These are phyloP conservation scores for Penicillium italicum DNA, from an alignment of 2,329 filamentous ascomycete species.

Conservation along the genomic window DNA sequence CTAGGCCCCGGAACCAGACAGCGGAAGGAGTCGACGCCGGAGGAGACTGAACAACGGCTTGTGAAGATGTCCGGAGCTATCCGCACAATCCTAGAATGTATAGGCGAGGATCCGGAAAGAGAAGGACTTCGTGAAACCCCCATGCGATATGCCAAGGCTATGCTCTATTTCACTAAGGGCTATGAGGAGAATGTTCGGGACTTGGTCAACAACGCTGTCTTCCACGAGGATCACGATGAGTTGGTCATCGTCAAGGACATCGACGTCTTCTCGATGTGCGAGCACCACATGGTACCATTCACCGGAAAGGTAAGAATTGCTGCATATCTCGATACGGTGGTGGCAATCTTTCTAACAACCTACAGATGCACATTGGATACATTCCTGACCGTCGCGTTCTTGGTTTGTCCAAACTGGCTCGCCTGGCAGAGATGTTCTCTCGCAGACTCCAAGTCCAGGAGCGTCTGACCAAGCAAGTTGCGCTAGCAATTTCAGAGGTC, in stretches of 20 bases:
- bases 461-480: constrained; percentile 91
- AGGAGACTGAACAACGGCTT: constrained; percentile 55
- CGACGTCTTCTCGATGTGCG: constrained; percentile 88
- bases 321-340: background rate
- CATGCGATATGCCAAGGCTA: constrained; percentile 85
- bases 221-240: constrained; percentile 95
- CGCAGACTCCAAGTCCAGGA: constrained; percentile 94
- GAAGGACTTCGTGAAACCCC: constrained; percentile 66
- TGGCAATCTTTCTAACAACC: constrained; percentile 10
- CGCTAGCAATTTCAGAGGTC: constrained; percentile 87
- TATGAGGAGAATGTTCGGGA: constrained; percentile 93
- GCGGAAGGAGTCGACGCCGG: constrained; percentile 55
- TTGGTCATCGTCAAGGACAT: constrained; percentile 98
- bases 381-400: constrained; percentile 90
- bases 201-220: constrained; percentile 89
- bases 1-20: constrained; percentile 47
- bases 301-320: constrained; percentile 72
- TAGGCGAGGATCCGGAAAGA: constrained; percentile 63
- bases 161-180: constrained; percentile 93
- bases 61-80: constrained; percentile 62
- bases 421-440: constrained; percentile 95
- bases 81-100: constrained; percentile 61
- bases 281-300: constrained; percentile 96
- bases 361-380: constrained; percentile 96
- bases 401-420: constrained; percentile 89